phyloP scores from a whole-genome alignment of 176 grass and related monocot species.

The Oryza officinalis region DNA sequence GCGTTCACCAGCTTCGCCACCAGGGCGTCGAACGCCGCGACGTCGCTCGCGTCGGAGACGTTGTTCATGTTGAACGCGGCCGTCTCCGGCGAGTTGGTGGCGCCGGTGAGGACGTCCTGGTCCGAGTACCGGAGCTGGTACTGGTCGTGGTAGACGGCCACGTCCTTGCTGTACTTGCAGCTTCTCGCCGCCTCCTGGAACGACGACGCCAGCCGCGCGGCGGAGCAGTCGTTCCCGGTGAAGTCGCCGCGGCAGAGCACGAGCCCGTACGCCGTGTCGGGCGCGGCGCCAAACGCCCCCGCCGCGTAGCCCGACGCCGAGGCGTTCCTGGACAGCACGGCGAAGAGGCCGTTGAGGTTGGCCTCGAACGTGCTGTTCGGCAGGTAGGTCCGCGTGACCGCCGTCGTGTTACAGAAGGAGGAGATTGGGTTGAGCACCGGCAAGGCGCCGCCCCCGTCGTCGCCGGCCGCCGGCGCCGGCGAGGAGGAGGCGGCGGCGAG shows the following conservation, averaged over 20 bases:
- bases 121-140: conserved; percentile 44
- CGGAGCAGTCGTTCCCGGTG: neutral
- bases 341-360: conserved; percentile 41
- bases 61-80: conserved; percentile 33
- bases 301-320: conserved; percentile 41
- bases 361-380: conserved; percentile 39
- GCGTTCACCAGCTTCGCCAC: conserved; percentile 15
- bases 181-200: neutral
- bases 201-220: conserved; percentile 23
- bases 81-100: conserved; percentile 25
- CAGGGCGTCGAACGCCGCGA: conserved; percentile 31
- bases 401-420: conserved; percentile 29
- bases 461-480: neutral
- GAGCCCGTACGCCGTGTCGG: conserved; percentile 43
- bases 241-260: conserved; percentile 55
- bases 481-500: neutral
- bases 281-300: conserved; percentile 11
- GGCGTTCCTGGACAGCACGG: conserved; percentile 27
- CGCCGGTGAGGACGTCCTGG: conserved; percentile 40
- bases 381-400: conserved; percentile 3
- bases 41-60: conserved; percentile 1
- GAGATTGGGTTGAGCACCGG: conserved; percentile 35
- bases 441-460: conserved; percentile 2
- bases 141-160: conserved; percentile 50
- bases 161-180: conserved; percentile 38